A percentile compares a stretch with the other conserved stretches of the same genome.
These are phyloP conservation scores for Elymus sibiricus DNA, from an alignment of 176 grass and related monocot species.

Conservation along the genomic window DNA sequence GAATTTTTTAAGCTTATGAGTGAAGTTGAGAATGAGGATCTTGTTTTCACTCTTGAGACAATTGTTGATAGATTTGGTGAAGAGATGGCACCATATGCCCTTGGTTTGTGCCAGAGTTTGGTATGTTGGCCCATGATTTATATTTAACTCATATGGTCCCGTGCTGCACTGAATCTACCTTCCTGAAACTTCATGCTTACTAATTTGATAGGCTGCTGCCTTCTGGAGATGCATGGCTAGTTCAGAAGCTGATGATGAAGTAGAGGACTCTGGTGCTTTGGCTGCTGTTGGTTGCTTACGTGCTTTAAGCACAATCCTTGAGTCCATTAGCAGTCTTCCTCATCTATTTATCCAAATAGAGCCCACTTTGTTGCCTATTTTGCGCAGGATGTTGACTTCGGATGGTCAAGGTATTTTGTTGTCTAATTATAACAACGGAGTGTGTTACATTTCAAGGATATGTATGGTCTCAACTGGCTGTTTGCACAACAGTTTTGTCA, in stretches of 20 bases:
- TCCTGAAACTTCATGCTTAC: conserved; percentile 23
- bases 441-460: not conserved
- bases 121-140: conserved; percentile 27
- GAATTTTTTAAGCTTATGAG: conserved; percentile 98
- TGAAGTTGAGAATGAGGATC: conserved; percentile 94
- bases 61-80: conserved; percentile 96
- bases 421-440: conserved; percentile 4
- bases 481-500: not conserved
- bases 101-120: conserved; percentile 96
- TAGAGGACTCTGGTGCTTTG: conserved; percentile 86
- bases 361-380: conserved; percentile 79
- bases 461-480: not conserved
- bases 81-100: conserved; percentile 96
- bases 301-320: conserved; percentile 91
- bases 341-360: conserved; percentile 92
- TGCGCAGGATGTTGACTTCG: conserved; percentile 74
- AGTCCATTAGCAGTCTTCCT: conserved; percentile 91
- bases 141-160: not conserved
- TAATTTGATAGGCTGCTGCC: conserved; percentile 62
- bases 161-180: not conserved
- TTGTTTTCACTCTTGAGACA: conserved; percentile 90
- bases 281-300: conserved; percentile 92
- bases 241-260: conserved; percentile 89
- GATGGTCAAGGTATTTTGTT: conserved; percentile 88
- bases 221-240: conserved; percentile 96